Evolutionary conservation across 768 basidiomycete genomes (phyloP).

Genomic region (Termitomyces sp.): DNA sequence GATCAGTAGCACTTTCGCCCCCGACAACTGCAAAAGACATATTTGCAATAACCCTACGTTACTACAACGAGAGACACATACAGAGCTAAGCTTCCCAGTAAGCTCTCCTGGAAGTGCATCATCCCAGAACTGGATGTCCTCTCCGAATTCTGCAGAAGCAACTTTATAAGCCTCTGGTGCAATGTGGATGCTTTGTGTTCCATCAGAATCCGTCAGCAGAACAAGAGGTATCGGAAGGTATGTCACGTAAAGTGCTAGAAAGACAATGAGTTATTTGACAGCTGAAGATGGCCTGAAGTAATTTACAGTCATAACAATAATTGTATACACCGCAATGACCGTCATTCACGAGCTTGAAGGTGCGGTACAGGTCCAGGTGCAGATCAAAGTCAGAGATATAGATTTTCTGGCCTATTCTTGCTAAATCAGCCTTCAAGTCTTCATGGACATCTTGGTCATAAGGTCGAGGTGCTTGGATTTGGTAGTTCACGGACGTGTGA

Average conservation of each 20-base stretch:
- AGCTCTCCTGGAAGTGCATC: conserved; percentile 43
- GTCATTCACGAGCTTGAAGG: conserved; percentile 54
- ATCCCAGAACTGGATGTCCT: conserved; percentile 53
- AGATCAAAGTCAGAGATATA: conserved; percentile 53
- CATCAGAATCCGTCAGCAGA: conserved; percentile 38
- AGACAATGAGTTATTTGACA: not conserved
- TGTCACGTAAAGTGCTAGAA: conserved; percentile 38
- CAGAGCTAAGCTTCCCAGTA: conserved; percentile 43
- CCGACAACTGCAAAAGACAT: conserved; percentile 30
- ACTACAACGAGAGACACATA: conserved; percentile 16
- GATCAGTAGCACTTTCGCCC: conserved; percentile 53
- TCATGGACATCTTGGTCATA: conserved; percentile 54
- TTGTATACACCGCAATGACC: conserved; percentile 57
- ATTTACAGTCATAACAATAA: conserved; percentile 38
- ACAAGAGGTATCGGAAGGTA: conserved; percentile 49
- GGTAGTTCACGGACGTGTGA: conserved; percentile 61
- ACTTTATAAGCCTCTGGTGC: conserved; percentile 51
- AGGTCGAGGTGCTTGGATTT: conserved; percentile 49
- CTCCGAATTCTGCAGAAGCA: conserved; percentile 45
- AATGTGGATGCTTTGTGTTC: conserved; percentile 47
- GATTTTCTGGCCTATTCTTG: conserved; percentile 37
- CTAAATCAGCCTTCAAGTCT: conserved; percentile 48
- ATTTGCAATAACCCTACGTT: not conserved
- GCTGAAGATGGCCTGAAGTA: not conserved
- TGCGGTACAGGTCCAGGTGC: conserved; percentile 49